Evolutionary conservation across 495 filamentous ascomycete species (phyloP), one percentile per base, ranked within the genome.

Genomic region (Astrothelium subdiscretum): DNA sequence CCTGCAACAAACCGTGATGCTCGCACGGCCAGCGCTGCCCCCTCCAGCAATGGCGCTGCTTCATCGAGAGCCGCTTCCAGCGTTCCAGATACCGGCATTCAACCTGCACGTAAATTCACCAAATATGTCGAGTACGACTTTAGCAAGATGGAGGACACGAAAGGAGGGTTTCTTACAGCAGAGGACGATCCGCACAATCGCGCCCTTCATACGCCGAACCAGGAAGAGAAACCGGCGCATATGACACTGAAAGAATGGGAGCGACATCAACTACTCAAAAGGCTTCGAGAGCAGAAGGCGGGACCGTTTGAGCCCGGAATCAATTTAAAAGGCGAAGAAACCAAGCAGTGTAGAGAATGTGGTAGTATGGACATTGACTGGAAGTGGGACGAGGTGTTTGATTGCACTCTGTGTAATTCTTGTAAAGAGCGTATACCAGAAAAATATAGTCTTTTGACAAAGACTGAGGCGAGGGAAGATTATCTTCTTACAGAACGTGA

Each of bases 51-150:
- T 61, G 63, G 68, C 63, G 32, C 60, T 32, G 32, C 60, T 11
- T 24, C 51, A 27, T 32, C 59, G 35, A 24, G 64, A 32, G 65
- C 66, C 57, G 66, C 59, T 58, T 44, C 26, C 51, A 64, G 48
- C 59, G 68, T 42, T 73, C 81, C 84, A 26, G 78, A 80, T 32
- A 76, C 71, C 57, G 74, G 80, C 15, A 88, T 95, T 63, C 81
- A 81, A 62, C 83, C 87, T 1, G 87, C 85, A 57, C 82, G 81
- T 61, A 96, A 92, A 67, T 96, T 97, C 68, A 81, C 85, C 48
- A 90, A 91, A 73, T 97, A 86, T 74, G 89, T 98, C 66, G 94
- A 98, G 63, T 97, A 96, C 73, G 95, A 98, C 76, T 91, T 98
- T 66, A 89, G 87, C 65, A 91, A 91, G 76, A 98, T 98, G 90